Evolutionary conservation across 257 asterid species (phyloP), one percentile per base, ranked within the genome.

Genomic region (Scutellaria minor): DNA sequence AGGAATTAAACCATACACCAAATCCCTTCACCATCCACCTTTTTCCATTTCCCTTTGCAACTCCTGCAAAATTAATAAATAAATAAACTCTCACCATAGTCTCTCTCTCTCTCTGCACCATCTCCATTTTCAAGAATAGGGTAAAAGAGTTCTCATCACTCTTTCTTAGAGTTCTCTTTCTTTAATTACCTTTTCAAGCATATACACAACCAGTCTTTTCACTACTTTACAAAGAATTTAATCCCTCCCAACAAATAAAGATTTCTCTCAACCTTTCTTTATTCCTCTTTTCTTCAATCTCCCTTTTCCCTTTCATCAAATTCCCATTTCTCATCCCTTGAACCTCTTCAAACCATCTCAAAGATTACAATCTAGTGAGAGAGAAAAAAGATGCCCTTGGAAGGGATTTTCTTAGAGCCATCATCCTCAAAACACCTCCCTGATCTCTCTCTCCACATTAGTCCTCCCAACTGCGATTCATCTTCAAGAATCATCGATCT

Each of bases 361-460:
- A 2, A 24, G 27, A 24, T 24, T 31, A 3, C 6, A 68, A 64
- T 69, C 46, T 62, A 48, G 81, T 11, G 58, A 64, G 66, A 64
- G 66, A 71, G 59, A 27, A 13, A 68, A 78, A 83, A 79, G 45
- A 88, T 88, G 95, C 89, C 91, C 85, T 77, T 85, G 24, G 89
- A 88, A 81, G 89, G 93, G 78, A 83, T 83, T 80, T 90, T 87
- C 76, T 61, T 79, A 75, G 97, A 89, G 77, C 27, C 64, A 0
- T 39, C 80, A 6, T 56, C 84, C 5, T 77, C 89, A 15, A 79
- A 77, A 24, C 70, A 48, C 55, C 66, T 62, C 2, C 97, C 96
- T 7, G 97, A 92, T 89, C 96, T 92, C 55, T 92, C 97, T 14
- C 97, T 92, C 77, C 75, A 92, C 77, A 92, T 92, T 64, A 83